Evolutionary conservation across 192 early-diverging fungal species (phyloP).

Genomic region (Geosiphon pyriformis): DNA sequence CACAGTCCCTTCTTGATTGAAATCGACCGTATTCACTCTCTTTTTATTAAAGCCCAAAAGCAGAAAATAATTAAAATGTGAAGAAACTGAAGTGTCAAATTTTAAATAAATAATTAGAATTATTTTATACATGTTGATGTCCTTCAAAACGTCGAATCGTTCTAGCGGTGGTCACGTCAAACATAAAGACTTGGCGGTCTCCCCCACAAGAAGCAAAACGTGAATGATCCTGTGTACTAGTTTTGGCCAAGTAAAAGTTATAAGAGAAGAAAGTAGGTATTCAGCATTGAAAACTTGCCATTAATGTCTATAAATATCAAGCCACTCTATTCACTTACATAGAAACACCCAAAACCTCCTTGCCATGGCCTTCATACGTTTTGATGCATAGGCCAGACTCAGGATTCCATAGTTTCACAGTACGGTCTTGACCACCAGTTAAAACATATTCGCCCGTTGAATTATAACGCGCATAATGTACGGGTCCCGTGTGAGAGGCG

Average conservation of each 20-base stretch:
- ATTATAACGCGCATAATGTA: conserved; percentile 46
- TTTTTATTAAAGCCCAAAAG: conserved; percentile 16
- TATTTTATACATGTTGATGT: conserved; percentile 59
- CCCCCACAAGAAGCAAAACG: conserved; percentile 74
- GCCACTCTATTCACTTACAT: conserved; percentile 43
- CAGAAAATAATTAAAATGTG: background rate
- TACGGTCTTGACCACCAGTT: conserved; percentile 74
- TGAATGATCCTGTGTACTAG: conserved; percentile 52
- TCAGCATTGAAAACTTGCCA: too few species aligned
- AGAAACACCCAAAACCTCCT: conserved; percentile 67
- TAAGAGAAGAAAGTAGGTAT: conserved; percentile 24
- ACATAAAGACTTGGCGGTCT: conserved; percentile 76
- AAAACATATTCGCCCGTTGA: conserved; percentile 74
- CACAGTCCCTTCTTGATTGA: conserved; percentile 72
- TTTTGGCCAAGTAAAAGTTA: background rate
- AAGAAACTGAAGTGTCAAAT: background rate
- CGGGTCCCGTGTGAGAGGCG: background rate
- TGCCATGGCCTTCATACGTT: conserved; percentile 79
- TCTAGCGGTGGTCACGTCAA: conserved; percentile 78
- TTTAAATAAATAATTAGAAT: too few species aligned
- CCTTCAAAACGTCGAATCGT: conserved; percentile 70
- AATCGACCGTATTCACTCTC: conserved; percentile 78
- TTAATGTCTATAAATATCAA: conserved; percentile 5
- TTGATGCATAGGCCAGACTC: conserved; percentile 63
- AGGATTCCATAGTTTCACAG: conserved; percentile 66